Percentiles rank a stretch among this genome's conserved stretches.
These are phyloP conservation scores for Aphanocladium album DNA, from an alignment of 2,329 filamentous ascomycete species.

Conservation along the genomic window DNA sequence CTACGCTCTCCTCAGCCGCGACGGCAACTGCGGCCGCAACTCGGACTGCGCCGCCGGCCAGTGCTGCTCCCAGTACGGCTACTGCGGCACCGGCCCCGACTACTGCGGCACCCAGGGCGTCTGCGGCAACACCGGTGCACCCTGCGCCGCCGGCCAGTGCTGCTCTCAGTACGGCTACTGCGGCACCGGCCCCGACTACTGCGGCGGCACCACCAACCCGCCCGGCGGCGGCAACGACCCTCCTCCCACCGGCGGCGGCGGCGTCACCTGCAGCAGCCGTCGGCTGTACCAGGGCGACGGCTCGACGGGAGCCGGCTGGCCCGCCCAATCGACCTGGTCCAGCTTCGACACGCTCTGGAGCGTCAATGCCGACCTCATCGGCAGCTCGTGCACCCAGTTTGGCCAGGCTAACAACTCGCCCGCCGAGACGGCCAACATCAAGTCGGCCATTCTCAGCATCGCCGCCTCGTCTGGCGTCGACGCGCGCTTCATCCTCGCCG, in stretches of 20 bases:
- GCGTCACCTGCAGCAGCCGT: not conserved
- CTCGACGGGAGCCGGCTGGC: slow-evolving; percentile 1
- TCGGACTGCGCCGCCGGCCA: slow-evolving; percentile 5
- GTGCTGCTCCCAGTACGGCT: slow-evolving; percentile 19
- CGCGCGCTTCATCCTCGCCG: slow-evolving; percentile 21
- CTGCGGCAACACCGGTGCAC: slow-evolving; percentile 16
- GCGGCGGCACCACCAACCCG: not conserved
- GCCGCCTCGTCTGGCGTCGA: not conserved
- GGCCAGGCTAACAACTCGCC: slow-evolving; percentile 17
- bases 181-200: slow-evolving; percentile 3
- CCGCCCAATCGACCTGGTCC: not conserved
- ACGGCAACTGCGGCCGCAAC: slow-evolving; percentile 16
- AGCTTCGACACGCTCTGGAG: slow-evolving; percentile 2
- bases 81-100: slow-evolving; percentile 16
- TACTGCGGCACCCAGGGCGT: slow-evolving; percentile 15
- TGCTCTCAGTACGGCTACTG: slow-evolving; percentile 14
- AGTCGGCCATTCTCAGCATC: not conserved
- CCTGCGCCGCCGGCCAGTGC: slow-evolving; percentile 15
- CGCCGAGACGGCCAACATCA: not conserved
- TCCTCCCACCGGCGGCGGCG: not conserved
- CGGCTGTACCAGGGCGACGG: not conserved
- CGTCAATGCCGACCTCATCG: slow-evolving; percentile 13
- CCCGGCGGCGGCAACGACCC: slow-evolving; percentile 13
- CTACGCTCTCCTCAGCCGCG: slow-evolving; percentile 10
- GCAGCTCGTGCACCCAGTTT: slow-evolving; percentile 15